A percentile compares a stretch with the other conserved stretches of the same genome.
phyloP scores from a whole-genome alignment of 2,329 filamentous ascomycete genomes.

The Tolypocladium ophioglossoides region DNA sequence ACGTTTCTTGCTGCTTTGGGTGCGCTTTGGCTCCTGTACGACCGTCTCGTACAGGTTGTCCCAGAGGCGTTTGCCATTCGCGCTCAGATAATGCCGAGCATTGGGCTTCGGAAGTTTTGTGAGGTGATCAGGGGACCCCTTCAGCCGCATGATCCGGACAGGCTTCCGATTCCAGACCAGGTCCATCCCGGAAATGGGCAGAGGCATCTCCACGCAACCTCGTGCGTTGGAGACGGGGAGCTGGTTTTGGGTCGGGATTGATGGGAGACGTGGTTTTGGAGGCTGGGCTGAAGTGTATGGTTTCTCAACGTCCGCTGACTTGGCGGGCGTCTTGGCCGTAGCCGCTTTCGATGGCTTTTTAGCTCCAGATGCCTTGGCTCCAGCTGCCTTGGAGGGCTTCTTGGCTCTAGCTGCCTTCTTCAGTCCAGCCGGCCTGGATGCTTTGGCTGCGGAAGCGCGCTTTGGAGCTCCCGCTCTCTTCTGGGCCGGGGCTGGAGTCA shows the following conservation, averaged over 20 bases:
- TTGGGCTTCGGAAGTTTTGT: slow-evolving; percentile 3
- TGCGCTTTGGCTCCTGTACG: background rate
- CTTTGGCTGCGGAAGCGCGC: background rate
- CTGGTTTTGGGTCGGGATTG: slow-evolving; percentile 1
- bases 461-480: background rate
- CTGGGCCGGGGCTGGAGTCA: background rate
- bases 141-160: slow-evolving; percentile 1
- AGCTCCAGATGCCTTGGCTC: background rate
- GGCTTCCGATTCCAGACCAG: background rate
- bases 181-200: background rate
- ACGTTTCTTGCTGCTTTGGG: background rate
- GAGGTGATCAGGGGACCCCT: slow-evolving; percentile 5
- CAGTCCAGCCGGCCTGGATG: background rate
- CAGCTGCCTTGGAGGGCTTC: background rate
- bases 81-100: slow-evolving; percentile 5
- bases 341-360: background rate
- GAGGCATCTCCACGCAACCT: background rate
- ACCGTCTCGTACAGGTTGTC: slow-evolving; percentile 2
- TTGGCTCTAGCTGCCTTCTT: background rate
- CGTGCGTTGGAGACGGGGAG: slow-evolving; percentile 9
- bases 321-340: background rate
- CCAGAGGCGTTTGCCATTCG: slow-evolving; percentile 2
- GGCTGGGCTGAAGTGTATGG: background rate
- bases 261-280: background rate
- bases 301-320: background rate